Evolutionary conservation across 768 basidiomycete species (phyloP).

Genomic region (Clavaria fumosa): DNA sequence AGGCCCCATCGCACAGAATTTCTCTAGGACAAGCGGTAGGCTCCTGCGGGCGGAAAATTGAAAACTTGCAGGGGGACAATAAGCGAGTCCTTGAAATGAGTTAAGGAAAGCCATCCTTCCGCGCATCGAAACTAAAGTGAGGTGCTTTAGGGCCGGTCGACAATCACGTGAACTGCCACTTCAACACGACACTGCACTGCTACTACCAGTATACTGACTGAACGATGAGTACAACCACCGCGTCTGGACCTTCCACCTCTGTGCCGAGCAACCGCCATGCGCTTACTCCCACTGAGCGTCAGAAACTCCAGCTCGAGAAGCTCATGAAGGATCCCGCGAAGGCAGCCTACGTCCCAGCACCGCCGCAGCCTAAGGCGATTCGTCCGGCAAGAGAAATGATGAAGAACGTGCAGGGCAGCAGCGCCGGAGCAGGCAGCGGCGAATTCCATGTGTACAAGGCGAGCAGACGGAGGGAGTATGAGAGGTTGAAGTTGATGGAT

Average conservation of each 20-base stretch:
- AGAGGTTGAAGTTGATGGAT: conserved; percentile 81
- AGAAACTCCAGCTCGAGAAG: conserved; percentile 58
- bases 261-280: conserved; percentile 29
- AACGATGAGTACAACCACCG: neutral
- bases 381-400: conserved; percentile 87
- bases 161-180: no score
- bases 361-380: conserved; percentile 70
- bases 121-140: no score
- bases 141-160: no score
- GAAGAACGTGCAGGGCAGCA: conserved; percentile 98
- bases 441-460: conserved; percentile 99
- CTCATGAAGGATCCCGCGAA: conserved; percentile 84
- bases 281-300: conserved; percentile 36
- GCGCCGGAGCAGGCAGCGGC: conserved; percentile 92
- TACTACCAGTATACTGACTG: no score
- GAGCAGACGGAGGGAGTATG: conserved; percentile 84
- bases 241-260: conserved; percentile 4
- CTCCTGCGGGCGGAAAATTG: no score
- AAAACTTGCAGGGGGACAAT: no score
- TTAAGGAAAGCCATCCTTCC: no score
- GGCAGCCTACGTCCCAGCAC: conserved; percentile 61
- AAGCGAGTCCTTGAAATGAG: no score
- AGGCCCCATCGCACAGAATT: no score
- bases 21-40: no score
- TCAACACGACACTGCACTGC: no score